phyloP scores from a whole-genome alignment of 768 basidiomycete genomes.

The Dioszegia crocea region DNA sequence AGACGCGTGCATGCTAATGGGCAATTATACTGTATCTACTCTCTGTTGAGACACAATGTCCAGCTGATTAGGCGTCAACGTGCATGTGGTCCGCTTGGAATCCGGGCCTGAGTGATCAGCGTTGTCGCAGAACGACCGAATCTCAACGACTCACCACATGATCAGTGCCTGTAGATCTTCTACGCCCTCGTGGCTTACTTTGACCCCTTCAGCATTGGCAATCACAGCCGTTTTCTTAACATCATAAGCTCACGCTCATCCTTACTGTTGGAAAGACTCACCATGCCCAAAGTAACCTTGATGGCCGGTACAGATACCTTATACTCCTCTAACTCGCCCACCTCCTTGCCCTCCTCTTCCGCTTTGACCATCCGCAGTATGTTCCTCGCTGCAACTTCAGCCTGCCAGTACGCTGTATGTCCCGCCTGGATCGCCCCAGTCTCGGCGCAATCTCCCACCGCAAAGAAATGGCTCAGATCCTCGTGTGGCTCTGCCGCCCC shows the following conservation, averaged over 20 bases:
- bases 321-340: slow-evolving; percentile 35
- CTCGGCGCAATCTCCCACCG: slow-evolving; percentile 49
- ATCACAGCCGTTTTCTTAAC: slow-evolving; percentile 24
- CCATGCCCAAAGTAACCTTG: slow-evolving; percentile 44
- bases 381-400: slow-evolving; percentile 46
- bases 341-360: slow-evolving; percentile 18
- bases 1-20: too few relatives aligned
- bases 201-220: slow-evolving; percentile 28
- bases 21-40: too few relatives aligned
- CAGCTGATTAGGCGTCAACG: background rate
- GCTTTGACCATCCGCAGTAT: slow-evolving; percentile 33
- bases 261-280: slow-evolving; percentile 16
- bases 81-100: slow-evolving; percentile 8
- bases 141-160: slow-evolving; percentile 34
- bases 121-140: background rate
- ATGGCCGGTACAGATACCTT: slow-evolving; percentile 39
- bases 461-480: slow-evolving; percentile 40
- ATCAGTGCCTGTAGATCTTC: slow-evolving; percentile 39
- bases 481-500: slow-evolving; percentile 5
- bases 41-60: background rate
- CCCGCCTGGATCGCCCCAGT: slow-evolving; percentile 49
- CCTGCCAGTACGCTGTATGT: slow-evolving; percentile 50
- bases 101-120: background rate
- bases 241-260: background rate
- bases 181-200: slow-evolving; percentile 25